Evolutionary conservation across 2,329 filamentous ascomycete genomes (phyloP).

Genomic region (Massarina eburnea): DNA sequence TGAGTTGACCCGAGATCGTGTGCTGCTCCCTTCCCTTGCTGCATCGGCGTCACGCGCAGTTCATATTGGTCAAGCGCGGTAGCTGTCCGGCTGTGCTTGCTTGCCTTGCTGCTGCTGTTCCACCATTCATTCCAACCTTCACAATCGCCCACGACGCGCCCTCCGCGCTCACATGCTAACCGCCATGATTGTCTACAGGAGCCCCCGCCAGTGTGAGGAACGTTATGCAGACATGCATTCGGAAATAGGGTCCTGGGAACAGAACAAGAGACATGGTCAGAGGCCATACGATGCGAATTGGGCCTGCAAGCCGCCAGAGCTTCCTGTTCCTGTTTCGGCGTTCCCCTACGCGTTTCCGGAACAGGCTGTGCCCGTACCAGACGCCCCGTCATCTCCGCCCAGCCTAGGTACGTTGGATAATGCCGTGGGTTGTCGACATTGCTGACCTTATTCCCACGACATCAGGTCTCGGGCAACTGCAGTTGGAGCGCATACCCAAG

Average conservation of each 20-base stretch:
- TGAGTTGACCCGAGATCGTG: constrained; percentile 22
- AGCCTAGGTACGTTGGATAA: too few relatives aligned
- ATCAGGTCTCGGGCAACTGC: constrained; percentile 29
- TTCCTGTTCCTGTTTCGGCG: constrained; percentile 20
- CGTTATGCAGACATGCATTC: constrained; percentile 43
- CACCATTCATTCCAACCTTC: constrained; percentile 3
- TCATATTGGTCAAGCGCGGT: too few relatives aligned
- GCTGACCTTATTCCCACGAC: too few relatives aligned
- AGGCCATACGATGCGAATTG: constrained; percentile 35
- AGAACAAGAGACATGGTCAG: constrained; percentile 35
- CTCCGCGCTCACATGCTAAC: constrained; percentile 23
- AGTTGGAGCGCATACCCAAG: constrained; percentile 28
- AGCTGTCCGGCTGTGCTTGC: too few relatives aligned
- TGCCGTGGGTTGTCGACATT: too few relatives aligned
- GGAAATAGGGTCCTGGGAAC: constrained; percentile 31
- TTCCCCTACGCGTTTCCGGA: constrained; percentile 32
- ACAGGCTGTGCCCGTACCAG: constrained; percentile 24
- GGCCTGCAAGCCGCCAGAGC: constrained; percentile 23
- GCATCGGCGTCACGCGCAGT: too few relatives aligned
- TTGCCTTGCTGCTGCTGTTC: not conserved
- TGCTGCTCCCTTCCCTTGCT: not conserved
- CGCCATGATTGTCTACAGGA: constrained; percentile 13
- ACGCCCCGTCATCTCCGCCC: too few relatives aligned
- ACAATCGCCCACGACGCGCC: constrained; percentile 2
- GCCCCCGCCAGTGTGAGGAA: constrained; percentile 20